Evolutionary conservation across 495 filamentous ascomycete species (phyloP).

Genomic region (Talaromyces stipitatus): DNA sequence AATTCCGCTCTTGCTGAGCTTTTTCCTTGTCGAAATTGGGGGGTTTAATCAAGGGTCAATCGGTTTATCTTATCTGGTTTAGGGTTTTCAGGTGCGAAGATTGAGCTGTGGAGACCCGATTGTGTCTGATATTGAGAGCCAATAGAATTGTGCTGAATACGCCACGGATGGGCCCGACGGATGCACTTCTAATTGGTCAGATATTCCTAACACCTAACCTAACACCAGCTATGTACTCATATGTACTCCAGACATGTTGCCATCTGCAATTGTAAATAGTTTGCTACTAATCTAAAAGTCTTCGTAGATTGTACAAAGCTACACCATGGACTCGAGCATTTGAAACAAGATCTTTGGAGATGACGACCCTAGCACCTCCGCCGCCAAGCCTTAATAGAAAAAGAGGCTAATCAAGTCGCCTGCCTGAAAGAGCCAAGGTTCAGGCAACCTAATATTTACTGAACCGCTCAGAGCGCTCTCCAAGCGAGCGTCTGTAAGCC

Average conservation of each 20-base stretch:
- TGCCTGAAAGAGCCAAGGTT: background rate
- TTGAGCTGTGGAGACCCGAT: background rate
- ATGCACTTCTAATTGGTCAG: background rate
- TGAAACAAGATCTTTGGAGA: no score
- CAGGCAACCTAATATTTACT: background rate
- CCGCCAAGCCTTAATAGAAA: background rate
- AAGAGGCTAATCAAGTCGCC: background rate
- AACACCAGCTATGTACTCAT: no score
- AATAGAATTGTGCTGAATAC: background rate
- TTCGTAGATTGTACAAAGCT: no score
- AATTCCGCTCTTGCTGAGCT: background rate
- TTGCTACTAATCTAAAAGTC: no score
- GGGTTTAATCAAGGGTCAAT: background rate
- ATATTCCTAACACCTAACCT: background rate
- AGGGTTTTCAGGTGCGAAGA: background rate
- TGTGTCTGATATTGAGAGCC: background rate
- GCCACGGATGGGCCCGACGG: background rate
- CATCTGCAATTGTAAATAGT: no score
- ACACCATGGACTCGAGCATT: no score
- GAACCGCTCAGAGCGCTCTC: background rate
- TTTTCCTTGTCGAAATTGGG: background rate
- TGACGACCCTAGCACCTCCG: background rate
- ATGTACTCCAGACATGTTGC: no score
- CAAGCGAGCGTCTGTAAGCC: background rate
- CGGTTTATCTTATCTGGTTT: background rate